phyloP scores from a whole-genome alignment of 352 stramenopile genomes.

The Globisporangium nodosum region DNA sequence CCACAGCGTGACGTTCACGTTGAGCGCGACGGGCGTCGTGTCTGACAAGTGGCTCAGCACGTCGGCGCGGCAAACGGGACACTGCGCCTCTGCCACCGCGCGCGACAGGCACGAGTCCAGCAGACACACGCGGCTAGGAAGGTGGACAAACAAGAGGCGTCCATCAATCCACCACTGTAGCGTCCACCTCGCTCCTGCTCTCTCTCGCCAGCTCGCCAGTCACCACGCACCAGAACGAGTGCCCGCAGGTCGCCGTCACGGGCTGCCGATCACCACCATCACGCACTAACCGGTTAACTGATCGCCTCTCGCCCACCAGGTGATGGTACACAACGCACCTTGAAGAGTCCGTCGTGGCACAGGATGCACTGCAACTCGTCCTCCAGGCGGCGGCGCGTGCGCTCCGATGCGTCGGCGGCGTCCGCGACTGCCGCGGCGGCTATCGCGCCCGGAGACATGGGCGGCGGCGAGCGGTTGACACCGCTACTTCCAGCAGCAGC shows the following conservation, averaged over 20 bases:
- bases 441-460: neutral
- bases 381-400: neutral
- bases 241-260: constrained; percentile 34
- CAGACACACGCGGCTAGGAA: constrained; percentile 37
- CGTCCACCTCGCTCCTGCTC: neutral
- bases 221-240: constrained; percentile 44
- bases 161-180: neutral
- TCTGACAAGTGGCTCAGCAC: constrained; percentile 24
- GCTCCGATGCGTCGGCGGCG: neutral
- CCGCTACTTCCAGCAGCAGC: too few species aligned
- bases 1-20: constrained; percentile 67
- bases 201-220: too few species aligned
- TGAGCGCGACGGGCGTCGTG: constrained; percentile 28
- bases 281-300: neutral
- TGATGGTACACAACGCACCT: constrained; percentile 17
- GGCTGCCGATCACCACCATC: constrained; percentile 15
- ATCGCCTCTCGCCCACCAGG: neutral
- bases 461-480: neutral
- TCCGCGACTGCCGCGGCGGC: neutral
- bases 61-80: constrained; percentile 39
- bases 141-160: neutral
- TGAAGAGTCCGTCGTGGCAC: constrained; percentile 51
- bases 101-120: constrained; percentile 42
- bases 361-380: constrained; percentile 48
- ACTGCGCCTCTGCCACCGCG: constrained; percentile 39